These are phyloP conservation scores for Allantophomopsis cytisporea DNA, from an alignment of 2,329 filamentous ascomycete species.

Conservation along the genomic window DNA sequence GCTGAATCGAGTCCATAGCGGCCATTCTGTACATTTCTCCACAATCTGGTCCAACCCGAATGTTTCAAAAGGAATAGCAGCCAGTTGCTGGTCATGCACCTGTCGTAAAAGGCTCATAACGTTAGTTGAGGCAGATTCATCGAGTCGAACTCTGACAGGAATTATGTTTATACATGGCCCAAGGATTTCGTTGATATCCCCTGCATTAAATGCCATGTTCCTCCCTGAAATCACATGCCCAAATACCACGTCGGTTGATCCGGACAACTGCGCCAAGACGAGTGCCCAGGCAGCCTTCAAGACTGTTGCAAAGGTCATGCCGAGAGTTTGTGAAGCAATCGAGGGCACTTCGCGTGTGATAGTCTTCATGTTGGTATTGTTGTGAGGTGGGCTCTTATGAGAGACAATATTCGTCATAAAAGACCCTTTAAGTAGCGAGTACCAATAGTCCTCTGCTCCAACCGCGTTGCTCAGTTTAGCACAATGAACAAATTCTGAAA, in stretches of 20 bases:
- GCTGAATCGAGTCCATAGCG: conserved; percentile 37
- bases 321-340: background rate
- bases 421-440: background rate
- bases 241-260: conserved; percentile 23
- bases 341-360: background rate
- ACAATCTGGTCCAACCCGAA: conserved; percentile 37
- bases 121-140: no score
- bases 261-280: conserved; percentile 21
- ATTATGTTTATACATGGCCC: conserved; percentile 28
- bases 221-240: conserved; percentile 26
- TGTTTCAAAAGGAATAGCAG: conserved; percentile 33
- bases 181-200: conserved; percentile 21
- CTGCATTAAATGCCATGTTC: conserved; percentile 20
- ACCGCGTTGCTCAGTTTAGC: background rate
- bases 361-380: background rate
- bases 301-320: conserved; percentile 16
- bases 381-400: background rate
- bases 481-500: background rate
- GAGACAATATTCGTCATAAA: background rate
- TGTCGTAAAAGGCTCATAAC: no score
- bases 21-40: conserved; percentile 38
- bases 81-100: conserved; percentile 33
- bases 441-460: conserved; percentile 1
- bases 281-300: conserved; percentile 26
- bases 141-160: conserved; percentile 19